phyloP scores from a whole-genome alignment of 495 filamentous ascomycete species.

The Lasiosphaeria miniovina region DNA sequence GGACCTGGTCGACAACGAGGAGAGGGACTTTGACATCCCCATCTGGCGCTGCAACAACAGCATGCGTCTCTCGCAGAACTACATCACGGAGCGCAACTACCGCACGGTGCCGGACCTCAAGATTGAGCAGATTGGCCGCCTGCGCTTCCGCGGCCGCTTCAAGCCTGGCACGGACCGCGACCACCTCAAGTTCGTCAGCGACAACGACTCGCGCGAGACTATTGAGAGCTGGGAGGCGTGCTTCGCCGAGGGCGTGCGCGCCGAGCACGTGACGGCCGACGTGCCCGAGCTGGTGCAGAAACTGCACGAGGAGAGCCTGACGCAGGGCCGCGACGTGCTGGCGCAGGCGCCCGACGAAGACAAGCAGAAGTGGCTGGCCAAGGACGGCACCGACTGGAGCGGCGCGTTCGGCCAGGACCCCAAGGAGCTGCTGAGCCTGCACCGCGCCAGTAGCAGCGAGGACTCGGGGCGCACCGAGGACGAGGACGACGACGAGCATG shows the following conservation, averaged over 20 bases:
- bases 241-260: slow-evolving; percentile 75
- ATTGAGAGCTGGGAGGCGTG: slow-evolving; percentile 95
- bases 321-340: slow-evolving; percentile 74
- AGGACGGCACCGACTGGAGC: slow-evolving; percentile 81
- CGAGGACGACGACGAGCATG: slow-evolving; percentile 35
- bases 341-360: slow-evolving; percentile 66
- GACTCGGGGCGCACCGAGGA: slow-evolving; percentile 29
- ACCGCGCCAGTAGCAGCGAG: slow-evolving; percentile 13
- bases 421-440: slow-evolving; percentile 27
- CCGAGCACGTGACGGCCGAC: slow-evolving; percentile 60
- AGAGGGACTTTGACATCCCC: slow-evolving; percentile 72
- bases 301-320: slow-evolving; percentile 76
- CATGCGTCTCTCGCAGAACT: slow-evolving; percentile 80
- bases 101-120: slow-evolving; percentile 64
- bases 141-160: slow-evolving; percentile 76
- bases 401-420: slow-evolving; percentile 77
- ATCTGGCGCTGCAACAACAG: slow-evolving; percentile 78
- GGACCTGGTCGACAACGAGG: slow-evolving; percentile 75
- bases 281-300: slow-evolving; percentile 62
- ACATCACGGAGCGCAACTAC: slow-evolving; percentile 72
- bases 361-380: slow-evolving; percentile 71
- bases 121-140: slow-evolving; percentile 68
- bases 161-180: slow-evolving; percentile 86
- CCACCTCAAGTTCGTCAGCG: slow-evolving; percentile 77
- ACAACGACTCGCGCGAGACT: slow-evolving; percentile 87